phyloP scores from a whole-genome alignment of 2,329 filamentous ascomycete genomes.

The Ceratocystis albifundus region DNA sequence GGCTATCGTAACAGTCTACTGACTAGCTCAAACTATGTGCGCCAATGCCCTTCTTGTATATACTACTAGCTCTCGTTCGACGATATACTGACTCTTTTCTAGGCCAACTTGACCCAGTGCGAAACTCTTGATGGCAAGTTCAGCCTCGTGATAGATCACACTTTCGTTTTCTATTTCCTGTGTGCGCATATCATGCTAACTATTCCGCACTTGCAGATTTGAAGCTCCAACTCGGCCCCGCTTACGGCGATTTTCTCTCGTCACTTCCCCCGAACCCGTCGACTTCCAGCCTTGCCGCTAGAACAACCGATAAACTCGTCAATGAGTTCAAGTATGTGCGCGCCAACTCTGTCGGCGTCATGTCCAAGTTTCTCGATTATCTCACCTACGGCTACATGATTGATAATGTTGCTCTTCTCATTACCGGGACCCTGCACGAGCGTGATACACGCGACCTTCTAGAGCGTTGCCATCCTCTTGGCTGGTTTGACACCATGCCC shows the following conservation, averaged over 20 bases:
- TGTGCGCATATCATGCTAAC: slow-evolving; percentile 5
- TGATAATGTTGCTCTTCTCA: slow-evolving; percentile 94
- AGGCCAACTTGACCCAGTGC: slow-evolving; percentile 93
- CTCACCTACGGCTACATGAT: slow-evolving; percentile 99
- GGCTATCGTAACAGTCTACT: slow-evolving; percentile 92
- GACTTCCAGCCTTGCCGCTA: slow-evolving; percentile 84
- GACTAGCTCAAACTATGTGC: slow-evolving; percentile 68
- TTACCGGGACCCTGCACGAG: slow-evolving; percentile 95
- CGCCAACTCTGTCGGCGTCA: slow-evolving; percentile 80
- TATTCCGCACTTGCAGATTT: slow-evolving; percentile 51
- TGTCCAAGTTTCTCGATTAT: slow-evolving; percentile 95
- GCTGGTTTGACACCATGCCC: slow-evolving; percentile 98
- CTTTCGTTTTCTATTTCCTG: slow-evolving; percentile 12
- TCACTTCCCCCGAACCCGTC: slow-evolving; percentile 92
- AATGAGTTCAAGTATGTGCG: slow-evolving; percentile 94
- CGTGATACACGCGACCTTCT: slow-evolving; percentile 90
- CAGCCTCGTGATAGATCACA: not conserved
- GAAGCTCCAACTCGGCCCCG: slow-evolving; percentile 90
- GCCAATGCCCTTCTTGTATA: not conserved
- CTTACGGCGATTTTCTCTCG: slow-evolving; percentile 93
- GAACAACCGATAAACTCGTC: slow-evolving; percentile 95
- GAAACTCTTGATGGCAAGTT: slow-evolving; percentile 83
- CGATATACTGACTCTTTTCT: slow-evolving; percentile 39
- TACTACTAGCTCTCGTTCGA: not conserved
- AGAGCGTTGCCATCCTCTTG: slow-evolving; percentile 89